These are phyloP conservation scores for Panaeolus cyanescens DNA, from an alignment of 768 basidiomycete genomes.

Conservation along the genomic window DNA sequence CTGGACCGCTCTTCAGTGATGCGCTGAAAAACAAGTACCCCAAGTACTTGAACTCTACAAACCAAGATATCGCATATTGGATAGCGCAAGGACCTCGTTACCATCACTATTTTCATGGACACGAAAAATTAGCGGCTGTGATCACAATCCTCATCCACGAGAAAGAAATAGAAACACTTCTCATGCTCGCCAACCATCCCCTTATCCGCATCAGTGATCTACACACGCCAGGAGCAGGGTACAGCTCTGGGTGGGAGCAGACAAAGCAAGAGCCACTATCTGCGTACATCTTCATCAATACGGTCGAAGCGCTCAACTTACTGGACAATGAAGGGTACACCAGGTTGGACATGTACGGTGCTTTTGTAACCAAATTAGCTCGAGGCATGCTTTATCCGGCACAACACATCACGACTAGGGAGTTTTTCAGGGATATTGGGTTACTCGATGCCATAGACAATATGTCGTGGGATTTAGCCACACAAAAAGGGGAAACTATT, in stretches of 20 bases:
- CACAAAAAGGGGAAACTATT: background rate
- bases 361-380: conserved; percentile 18
- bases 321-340: conserved; percentile 29
- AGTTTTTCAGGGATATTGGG: conserved; percentile 22
- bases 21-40: conserved; percentile 28
- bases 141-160: conserved; percentile 36
- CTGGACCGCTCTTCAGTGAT: conserved; percentile 30
- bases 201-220: conserved; percentile 27
- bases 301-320: conserved; percentile 30
- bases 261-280: conserved; percentile 28
- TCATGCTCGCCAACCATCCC: conserved; percentile 40
- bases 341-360: conserved; percentile 16
- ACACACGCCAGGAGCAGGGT: conserved; percentile 24
- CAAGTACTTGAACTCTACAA: conserved; percentile 25
- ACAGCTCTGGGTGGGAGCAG: conserved; percentile 34
- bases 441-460: background rate
- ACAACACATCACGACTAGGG: conserved; percentile 30
- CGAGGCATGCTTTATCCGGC: conserved; percentile 28
- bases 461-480: background rate
- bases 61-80: conserved; percentile 36
- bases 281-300: conserved; percentile 38
- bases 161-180: conserved; percentile 29
- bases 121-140: conserved; percentile 32
- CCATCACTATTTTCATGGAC: conserved; percentile 16
- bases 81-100: conserved; percentile 17